Evolutionary conservation across 169 alveolate genomes (phyloP), one percentile per base, ranked within the genome.

Genomic region (Besnoitia besnoiti): DNA sequence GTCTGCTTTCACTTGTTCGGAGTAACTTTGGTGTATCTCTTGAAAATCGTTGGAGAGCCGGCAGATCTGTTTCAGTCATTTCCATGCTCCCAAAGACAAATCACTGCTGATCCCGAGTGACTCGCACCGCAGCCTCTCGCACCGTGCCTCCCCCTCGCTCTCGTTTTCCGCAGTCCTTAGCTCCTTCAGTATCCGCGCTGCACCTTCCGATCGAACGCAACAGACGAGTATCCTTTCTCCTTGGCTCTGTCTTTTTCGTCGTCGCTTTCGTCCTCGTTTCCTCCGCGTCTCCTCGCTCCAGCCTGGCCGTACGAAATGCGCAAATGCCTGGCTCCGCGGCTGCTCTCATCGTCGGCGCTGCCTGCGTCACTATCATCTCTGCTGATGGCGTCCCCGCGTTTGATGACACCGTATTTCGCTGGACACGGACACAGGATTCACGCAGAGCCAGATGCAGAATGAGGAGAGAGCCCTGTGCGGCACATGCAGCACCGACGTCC

Each of bases 231-330:
- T 24, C 87, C 87, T 24, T 35, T 37, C n/a, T 2, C 30, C 40
- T 37, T 39, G 7, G 87, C 47, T 42, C 55, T 77, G 21, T 77
- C 87, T 30, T 27, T 37, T 19, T 77, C 87, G 5, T 77, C 87
- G 35, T 77, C 87, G 87, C 87, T 77, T 77, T 77, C 87, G 40
- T 77, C 87, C 24, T 67, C 80, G 59, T 77, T 24, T 77, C 87
- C 8, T 39, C 59, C 87, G 10, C 87, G 49, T 4, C 40, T 42
- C 3, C 14, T 10, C 40, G 21, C 85, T 19, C 33, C 85, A 10
- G 24, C 5, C 50, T 39, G 51, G 85, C 55, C 87, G 30, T 77
- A 77, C 87, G 87, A 77, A 39, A 77, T 77, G 35, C 87, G 87
- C 59, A 77, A 8, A 55, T 77, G 87, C 7, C 87, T 16, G 16